Base-by-base conservation (phyloP, 1,284 basidiomycete genomes). In the Phylloporus sp. region DNA sequence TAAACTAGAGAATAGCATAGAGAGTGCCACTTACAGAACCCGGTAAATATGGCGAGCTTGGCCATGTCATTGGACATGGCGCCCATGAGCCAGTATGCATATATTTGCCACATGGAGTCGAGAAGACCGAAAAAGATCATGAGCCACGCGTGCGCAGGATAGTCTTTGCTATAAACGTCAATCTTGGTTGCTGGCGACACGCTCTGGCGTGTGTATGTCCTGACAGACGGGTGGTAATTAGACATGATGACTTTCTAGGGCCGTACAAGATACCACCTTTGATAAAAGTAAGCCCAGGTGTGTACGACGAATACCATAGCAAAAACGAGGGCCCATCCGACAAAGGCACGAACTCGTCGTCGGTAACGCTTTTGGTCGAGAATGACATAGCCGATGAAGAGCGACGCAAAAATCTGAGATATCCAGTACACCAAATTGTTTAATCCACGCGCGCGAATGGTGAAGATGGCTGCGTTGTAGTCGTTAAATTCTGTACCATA, bases 21-120 rank as follows among this genome's bases (percentile, higher is more conserved):
- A 15, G 10, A 15, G 34, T 37, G 34, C 34, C 49, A 69, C 78
- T 66, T 58, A 79, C 80, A 81, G 44, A 82, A 79, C 2, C 81
- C 81, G 24, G 79, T 70, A 64, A 82, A 75, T 55, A 80, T 75
- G 1, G 81, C 80, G 10, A 83, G 72, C 62, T 79, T 78, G 26
- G 72, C 70, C 0, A 79, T 68, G 32, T 81, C 70, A 42, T 82
- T 81, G 26, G 75, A 77, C 75, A 82, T 77, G 24, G 79, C 76
- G 4, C 80, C 80, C 72, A 80, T 78, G 46, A 80, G 74, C 80
- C 78, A 80, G 67, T 80, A 81, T 17, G 75, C 71, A 26, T 75
- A 78, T 6, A 80, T 82, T 62, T 82, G 81, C 79, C 79, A 82
- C 74, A 82, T 78, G 8, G 81, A 72, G 59, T 82, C 81, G 44